phyloP scores from a whole-genome alignment of 2,329 filamentous ascomycete genomes.

The Myriosclerotinia curreyana region DNA sequence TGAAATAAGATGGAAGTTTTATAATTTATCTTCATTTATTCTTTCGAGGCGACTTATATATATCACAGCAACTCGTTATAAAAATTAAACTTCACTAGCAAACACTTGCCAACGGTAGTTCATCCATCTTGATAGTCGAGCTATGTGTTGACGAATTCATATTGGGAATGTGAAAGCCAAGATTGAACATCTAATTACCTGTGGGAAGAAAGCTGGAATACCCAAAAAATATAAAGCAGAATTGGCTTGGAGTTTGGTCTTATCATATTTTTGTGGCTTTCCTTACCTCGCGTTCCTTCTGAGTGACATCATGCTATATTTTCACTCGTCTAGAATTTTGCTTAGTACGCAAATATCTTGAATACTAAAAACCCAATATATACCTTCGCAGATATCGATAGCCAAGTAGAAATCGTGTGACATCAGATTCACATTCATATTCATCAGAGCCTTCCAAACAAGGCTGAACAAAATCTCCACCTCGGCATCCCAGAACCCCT shows the following conservation, averaged over 20 bases:
- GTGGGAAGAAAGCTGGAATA: background rate
- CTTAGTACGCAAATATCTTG: too few relatives aligned
- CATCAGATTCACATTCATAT: too few relatives aligned
- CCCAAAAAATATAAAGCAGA: background rate
- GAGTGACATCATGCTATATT: too few relatives aligned
- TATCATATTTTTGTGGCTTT: background rate
- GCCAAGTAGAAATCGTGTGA: too few relatives aligned
- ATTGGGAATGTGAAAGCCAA: background rate
- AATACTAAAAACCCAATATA: too few relatives aligned
- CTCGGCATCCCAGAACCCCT: background rate
- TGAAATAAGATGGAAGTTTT: background rate
- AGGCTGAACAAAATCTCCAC: background rate
- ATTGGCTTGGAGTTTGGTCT: background rate
- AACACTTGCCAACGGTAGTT: background rate
- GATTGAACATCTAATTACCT: background rate
- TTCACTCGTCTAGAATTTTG: too few relatives aligned
- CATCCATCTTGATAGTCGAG: background rate
- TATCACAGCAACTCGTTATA: background rate
- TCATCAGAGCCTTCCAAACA: conserved; percentile 1
- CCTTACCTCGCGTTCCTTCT: too few relatives aligned
- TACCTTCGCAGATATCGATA: too few relatives aligned
- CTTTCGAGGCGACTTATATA: background rate
- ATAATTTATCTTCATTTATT: background rate
- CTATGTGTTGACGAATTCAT: background rate
- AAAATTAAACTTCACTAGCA: background rate